Evolutionary conservation across 805 yeast species (phyloP).

Genomic region (Grigorovia humatica): DNA sequence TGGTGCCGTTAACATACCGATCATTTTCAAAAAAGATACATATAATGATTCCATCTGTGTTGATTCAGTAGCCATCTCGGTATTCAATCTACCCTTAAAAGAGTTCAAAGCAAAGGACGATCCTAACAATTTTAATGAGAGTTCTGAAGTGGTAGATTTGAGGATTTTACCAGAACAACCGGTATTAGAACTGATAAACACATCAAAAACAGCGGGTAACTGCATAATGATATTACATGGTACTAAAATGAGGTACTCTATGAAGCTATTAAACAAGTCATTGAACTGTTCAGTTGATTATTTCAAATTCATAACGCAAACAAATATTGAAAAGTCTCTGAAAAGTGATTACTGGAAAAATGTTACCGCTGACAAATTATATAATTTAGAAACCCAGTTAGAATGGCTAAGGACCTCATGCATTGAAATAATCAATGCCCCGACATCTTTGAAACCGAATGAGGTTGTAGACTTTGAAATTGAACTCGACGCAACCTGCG

Average conservation of each 20-base stretch:
- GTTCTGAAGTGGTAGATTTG: constrained; percentile 3
- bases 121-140: not conserved
- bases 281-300: constrained; percentile 18
- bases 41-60: constrained; percentile 6
- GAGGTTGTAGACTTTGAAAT: constrained; percentile 16
- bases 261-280: constrained; percentile 22
- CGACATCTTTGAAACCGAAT: constrained; percentile 16
- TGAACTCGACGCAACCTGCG: constrained; percentile 17
- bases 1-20: constrained; percentile 27
- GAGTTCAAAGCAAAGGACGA: constrained; percentile 4
- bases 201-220: constrained; percentile 16
- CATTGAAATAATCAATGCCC: constrained; percentile 11
- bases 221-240: constrained; percentile 27
- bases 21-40: constrained; percentile 14
- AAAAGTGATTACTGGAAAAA: constrained; percentile 24
- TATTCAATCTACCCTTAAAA: constrained; percentile 14
- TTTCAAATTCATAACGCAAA: constrained; percentile 13
- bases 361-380: constrained; percentile 20
- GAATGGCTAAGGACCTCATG: constrained; percentile 16
- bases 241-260: constrained; percentile 12
- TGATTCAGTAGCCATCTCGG: constrained; percentile 13
- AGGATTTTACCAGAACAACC: constrained; percentile 25
- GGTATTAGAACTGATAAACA: constrained; percentile 18
- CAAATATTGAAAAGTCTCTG: constrained; percentile 18
- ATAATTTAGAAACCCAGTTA: constrained; percentile 18